Percentiles rank a stretch among this genome's conserved stretches.
phyloP scores from a whole-genome alignment of 495 filamentous ascomycete species.

The Pyrenula massariospora region DNA sequence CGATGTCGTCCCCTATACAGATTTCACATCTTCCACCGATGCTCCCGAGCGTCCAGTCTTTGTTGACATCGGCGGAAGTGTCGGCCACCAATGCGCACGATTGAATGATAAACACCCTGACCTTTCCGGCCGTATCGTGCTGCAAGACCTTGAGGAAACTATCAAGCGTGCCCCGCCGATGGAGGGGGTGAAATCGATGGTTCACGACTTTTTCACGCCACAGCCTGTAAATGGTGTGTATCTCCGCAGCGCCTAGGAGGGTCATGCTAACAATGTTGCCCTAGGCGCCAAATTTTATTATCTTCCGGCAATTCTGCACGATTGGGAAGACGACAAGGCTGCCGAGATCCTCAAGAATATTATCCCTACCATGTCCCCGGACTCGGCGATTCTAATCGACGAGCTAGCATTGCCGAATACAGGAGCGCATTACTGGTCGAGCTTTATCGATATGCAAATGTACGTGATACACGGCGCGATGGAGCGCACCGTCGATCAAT shows the following conservation, averaged over 20 bases:
- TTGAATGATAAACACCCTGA: conserved; percentile 30
- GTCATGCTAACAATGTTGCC: not conserved
- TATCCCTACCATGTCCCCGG: conserved; percentile 16
- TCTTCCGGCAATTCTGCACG: conserved; percentile 27
- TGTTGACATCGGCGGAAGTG: conserved; percentile 42
- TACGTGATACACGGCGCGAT: not conserved
- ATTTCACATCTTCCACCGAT: not conserved
- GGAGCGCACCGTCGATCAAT: not conserved
- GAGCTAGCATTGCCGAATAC: conserved; percentile 22
- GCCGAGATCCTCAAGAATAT: conserved; percentile 22
- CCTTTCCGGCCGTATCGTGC: conserved; percentile 30
- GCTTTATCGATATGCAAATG: not conserved
- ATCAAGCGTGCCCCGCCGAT: conserved; percentile 22
- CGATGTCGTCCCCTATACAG: conserved; percentile 13
- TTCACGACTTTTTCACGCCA: conserved; percentile 36
- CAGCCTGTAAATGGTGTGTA: conserved; percentile 34
- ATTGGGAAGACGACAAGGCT: conserved; percentile 21
- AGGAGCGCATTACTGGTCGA: not conserved
- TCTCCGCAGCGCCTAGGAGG: not conserved
- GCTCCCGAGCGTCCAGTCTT: conserved; percentile 17
- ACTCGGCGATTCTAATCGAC: conserved; percentile 28
- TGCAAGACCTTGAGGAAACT: conserved; percentile 39
- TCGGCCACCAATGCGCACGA: conserved; percentile 37
- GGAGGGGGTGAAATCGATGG: conserved; percentile 30
- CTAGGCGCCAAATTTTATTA: conserved; percentile 29